These are phyloP conservation scores for Blastobotrys indianensis DNA, from an alignment of 1,139 yeast genomes.

Conservation along the genomic window DNA sequence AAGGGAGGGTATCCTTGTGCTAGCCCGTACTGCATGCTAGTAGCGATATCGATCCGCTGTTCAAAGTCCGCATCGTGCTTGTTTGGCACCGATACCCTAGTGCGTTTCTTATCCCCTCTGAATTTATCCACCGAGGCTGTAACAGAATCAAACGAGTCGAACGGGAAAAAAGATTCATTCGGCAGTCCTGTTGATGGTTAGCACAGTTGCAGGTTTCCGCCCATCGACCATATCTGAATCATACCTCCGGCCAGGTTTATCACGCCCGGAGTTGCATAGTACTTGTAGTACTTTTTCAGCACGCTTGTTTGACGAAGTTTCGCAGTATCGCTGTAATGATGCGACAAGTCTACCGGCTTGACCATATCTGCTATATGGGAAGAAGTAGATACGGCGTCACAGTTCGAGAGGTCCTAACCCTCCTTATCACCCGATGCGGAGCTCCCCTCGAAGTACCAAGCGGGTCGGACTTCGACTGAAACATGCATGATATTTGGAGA, in stretches of 20 bases:
- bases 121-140: conserved; percentile 68
- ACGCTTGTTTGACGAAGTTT: conserved; percentile 62
- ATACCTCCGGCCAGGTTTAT: conserved; percentile 60
- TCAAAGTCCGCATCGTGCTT: conserved; percentile 1
- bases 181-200: conserved; percentile 57
- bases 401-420: too few species aligned
- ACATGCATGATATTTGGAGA: not conserved
- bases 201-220: not conserved
- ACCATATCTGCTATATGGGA: too few species aligned
- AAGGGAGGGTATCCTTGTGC: conserved; percentile 74
- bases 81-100: conserved; percentile 5
- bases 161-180: conserved; percentile 70
- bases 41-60: conserved; percentile 47
- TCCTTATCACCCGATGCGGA: too few species aligned
- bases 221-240: not conserved
- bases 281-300: conserved; percentile 69
- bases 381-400: too few species aligned
- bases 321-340: conserved; percentile 65
- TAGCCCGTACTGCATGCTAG: conserved; percentile 76
- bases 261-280: conserved; percentile 61
- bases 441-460: too few species aligned
- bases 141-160: conserved; percentile 48
- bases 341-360: conserved; percentile 47
- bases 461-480: not conserved
- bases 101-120: conserved; percentile 30